Evolutionary conservation across 176 grass and related monocot species (phyloP).

Genomic region (Alopecurus myosuroides): DNA sequence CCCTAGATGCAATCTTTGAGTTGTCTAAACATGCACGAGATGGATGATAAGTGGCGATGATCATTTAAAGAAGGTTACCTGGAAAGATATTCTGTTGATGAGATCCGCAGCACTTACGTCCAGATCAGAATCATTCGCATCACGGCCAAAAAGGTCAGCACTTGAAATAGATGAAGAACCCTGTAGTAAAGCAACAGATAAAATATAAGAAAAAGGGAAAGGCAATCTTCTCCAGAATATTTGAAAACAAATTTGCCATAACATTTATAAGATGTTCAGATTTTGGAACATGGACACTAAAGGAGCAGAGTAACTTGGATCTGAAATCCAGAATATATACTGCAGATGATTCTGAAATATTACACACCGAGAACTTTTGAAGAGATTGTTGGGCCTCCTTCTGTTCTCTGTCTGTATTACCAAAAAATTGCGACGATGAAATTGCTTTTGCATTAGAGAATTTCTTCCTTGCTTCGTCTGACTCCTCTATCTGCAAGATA

Average conservation of each 20-base stretch:
- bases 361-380: constrained; percentile 57
- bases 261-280: background rate
- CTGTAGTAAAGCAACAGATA: constrained; percentile 15
- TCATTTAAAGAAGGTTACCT: constrained; percentile 36
- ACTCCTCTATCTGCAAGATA: constrained; percentile 56
- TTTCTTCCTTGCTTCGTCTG: constrained; percentile 70
- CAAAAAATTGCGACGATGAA: constrained; percentile 74
- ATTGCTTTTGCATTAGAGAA: constrained; percentile 77
- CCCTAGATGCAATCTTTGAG: background rate
- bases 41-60: background rate
- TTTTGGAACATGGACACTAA: background rate
- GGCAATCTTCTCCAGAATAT: background rate
- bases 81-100: constrained; percentile 78
- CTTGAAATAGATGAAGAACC: constrained; percentile 82
- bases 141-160: constrained; percentile 62
- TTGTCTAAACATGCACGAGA: background rate
- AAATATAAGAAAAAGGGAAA: background rate
- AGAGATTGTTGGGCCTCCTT: constrained; percentile 63
- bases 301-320: background rate
- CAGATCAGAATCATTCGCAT: constrained; percentile 32
- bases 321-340: background rate
- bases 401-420: constrained; percentile 48
- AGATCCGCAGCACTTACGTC: constrained; percentile 66
- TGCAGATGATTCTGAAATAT: background rate
- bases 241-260: background rate